phyloP scores from a whole-genome alignment of 2,329 filamentous ascomycete species.

The Colletotrichum graminicola region DNA sequence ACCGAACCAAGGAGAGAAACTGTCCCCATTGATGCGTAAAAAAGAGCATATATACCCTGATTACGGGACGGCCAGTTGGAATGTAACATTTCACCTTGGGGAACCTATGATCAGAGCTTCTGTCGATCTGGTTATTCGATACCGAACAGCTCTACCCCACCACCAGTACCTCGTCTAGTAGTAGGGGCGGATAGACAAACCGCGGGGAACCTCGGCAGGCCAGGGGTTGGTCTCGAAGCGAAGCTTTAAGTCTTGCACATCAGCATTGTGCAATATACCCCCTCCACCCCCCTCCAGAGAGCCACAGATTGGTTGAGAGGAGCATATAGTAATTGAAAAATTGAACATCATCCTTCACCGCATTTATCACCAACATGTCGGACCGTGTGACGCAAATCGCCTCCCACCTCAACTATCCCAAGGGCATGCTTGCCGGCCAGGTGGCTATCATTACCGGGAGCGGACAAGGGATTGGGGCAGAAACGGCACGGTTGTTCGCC shows the following conservation, averaged over 20 bases:
- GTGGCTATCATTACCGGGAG: conserved; percentile 89
- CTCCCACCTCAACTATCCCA: conserved; percentile 84
- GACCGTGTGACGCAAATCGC: conserved; percentile 78
- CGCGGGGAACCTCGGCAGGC: conserved; percentile 44
- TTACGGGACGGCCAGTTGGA: too few relatives aligned
- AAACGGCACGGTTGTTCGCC: conserved; percentile 83
- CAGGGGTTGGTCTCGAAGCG: conserved; percentile 1
- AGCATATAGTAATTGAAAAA: background rate
- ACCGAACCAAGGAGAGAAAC: background rate
- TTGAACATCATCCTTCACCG: background rate
- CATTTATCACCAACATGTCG: conserved; percentile 54
- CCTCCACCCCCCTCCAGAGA: background rate
- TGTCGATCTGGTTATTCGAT: conserved; percentile 21
- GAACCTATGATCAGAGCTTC: background rate
- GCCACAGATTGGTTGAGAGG: background rate
- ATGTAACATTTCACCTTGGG: background rate
- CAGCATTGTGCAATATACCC: background rate
- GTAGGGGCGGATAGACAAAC: conserved; percentile 19
- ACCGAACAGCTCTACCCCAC: conserved; percentile 30
- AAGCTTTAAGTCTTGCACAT: conserved; percentile 18
- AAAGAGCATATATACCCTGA: background rate
- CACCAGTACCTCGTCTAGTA: conserved; percentile 4
- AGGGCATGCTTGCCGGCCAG: conserved; percentile 82
- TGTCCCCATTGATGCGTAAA: background rate
- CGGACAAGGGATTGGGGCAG: conserved; percentile 89